These are phyloP conservation scores for Phytopythium cucurbitacearum DNA, from an alignment of 352 stramenopile species.

Conservation along the genomic window DNA sequence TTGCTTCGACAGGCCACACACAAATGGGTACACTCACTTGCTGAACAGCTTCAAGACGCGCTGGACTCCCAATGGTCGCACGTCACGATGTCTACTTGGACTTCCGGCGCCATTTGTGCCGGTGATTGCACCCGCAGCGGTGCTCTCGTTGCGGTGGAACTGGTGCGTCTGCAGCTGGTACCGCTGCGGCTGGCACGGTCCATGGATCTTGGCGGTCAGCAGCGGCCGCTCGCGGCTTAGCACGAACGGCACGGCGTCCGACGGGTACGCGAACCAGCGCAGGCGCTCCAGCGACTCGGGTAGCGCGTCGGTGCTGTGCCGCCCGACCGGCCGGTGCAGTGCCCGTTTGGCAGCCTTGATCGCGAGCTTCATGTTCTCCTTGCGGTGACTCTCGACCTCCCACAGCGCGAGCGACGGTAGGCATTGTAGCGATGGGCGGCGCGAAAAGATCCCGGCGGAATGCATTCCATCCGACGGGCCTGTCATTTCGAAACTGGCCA, in stretches of 20 bases:
- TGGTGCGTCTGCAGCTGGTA: constrained; percentile 16
- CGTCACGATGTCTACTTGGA: no score
- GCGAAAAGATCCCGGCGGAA: no score
- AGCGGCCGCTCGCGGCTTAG: constrained; percentile 17
- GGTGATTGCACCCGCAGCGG: no score
- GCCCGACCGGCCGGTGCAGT: background rate
- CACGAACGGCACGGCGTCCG: constrained; percentile 20
- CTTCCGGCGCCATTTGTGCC: no score
- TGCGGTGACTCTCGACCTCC: constrained; percentile 4
- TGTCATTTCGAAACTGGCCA: background rate
- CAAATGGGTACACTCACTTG: background rate
- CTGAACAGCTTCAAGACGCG: constrained; percentile 2
- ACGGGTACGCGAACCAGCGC: constrained; percentile 35
- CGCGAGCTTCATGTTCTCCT: constrained; percentile 4
- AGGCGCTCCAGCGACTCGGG: constrained; percentile 18
- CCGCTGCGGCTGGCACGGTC: constrained; percentile 24
- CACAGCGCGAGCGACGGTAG: background rate
- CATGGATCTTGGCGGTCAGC: constrained; percentile 16
- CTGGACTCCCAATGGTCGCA: background rate
- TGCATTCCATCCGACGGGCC: background rate
- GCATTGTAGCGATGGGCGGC: no score
- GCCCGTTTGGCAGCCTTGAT: background rate
- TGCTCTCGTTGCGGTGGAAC: background rate
- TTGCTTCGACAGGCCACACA: no score
- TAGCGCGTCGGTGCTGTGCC: constrained; percentile 11